Evolutionary conservation across 352 stramenopile genomes (phyloP), one percentile per base, ranked within the genome.

Genomic region (Albugo candida): DNA sequence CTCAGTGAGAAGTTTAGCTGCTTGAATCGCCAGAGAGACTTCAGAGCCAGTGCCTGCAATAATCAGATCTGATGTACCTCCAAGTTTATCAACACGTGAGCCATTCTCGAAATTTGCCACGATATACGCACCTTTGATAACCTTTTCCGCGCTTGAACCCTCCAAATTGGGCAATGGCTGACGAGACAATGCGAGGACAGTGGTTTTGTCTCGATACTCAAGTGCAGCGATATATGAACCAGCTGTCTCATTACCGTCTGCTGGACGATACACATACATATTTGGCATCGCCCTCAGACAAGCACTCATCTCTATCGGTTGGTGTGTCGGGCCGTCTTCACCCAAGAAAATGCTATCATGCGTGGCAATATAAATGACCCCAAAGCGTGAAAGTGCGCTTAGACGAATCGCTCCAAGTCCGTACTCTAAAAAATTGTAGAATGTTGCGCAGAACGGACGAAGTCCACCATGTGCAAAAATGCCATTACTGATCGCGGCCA

Each of bases 341-440:
- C 95, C 95, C 21, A 99, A 65, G 52, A 97, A 97, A 71, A 99
- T 99, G n/a, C 79, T 96, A 76, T 99, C 95, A 75, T 99, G 95
- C 18, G 95, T 99, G 55, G 97, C 96, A 27, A 99, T 72, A 71
- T 97, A 99, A 45, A 99, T 75, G 35, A 99, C 75, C 51, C 91
- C 88, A 54, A 97, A 92, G 21, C 72, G 79, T n/a, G 79, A 96
- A 39, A 99, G 71, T 35, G 94, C 94, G 47, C 81, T 92, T 37
- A 98, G 62, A 54, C 96, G 85, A 54, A 98, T 89, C 19, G 86
- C 79, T 50, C 95, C 95, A 37, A 97, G 59, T 16, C 85, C 92
- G 63, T 99, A 99, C 47, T 93, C 94, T 55, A 96, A 95, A 73
- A 99, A 99, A 72, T 97, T 97, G 62, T 99, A 93, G 70, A 99